phyloP scores from a whole-genome alignment of 352 stramenopile genomes.

The Pythium insidiosum region DNA sequence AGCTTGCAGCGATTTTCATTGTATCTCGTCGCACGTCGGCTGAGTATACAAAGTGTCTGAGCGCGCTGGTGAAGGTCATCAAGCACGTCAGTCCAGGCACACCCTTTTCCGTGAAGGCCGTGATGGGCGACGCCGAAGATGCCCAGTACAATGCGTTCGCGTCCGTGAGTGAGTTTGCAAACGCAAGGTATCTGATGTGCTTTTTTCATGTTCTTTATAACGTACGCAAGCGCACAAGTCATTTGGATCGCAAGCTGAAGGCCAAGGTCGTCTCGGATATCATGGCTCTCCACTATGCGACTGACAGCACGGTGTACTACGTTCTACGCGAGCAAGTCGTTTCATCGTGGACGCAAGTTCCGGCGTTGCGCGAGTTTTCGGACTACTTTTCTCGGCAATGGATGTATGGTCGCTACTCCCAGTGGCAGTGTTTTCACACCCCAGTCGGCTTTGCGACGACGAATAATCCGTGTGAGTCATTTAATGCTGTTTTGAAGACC shows the following conservation, averaged over 20 bases:
- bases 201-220: conserved; percentile 9
- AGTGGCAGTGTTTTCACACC: too few relatives aligned
- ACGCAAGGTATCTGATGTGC: conserved; percentile 3
- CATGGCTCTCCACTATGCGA: background rate
- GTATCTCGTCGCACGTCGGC: background rate
- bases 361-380: too few relatives aligned
- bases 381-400: too few relatives aligned
- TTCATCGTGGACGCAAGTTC: background rate
- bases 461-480: background rate
- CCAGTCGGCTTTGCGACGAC: too few relatives aligned
- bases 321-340: conserved; percentile 1
- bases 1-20: conserved; percentile 2
- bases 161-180: background rate
- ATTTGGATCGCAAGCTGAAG: background rate
- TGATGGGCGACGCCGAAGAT: conserved; percentile 12
- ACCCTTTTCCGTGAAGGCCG: background rate
- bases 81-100: background rate
- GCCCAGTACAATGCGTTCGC: conserved; percentile 3
- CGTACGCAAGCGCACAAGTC: conserved; percentile 1
- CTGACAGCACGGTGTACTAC: too few relatives aligned
- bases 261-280: background rate
- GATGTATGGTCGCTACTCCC: too few relatives aligned
- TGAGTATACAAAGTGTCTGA: conserved; percentile 2
- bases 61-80: background rate
- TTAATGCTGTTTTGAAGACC: background rate